These are phyloP conservation scores for Flaveria sonorensis DNA, from an alignment of 129 eudicot genomes.

Conservation along the genomic window DNA sequence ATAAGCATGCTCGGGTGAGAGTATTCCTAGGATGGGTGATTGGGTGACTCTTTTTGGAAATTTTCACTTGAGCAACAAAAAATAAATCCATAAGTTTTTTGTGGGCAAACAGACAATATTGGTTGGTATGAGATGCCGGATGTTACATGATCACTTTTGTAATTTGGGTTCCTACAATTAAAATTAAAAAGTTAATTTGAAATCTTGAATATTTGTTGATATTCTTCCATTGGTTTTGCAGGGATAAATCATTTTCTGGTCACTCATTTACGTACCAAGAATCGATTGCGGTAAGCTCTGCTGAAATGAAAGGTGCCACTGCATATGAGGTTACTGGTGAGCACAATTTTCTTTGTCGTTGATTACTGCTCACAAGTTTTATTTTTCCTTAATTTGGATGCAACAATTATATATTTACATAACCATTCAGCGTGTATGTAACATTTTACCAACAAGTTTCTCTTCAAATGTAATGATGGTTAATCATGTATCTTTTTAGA, in stretches of 20 bases:
- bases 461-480: not conserved
- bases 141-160: no score
- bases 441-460: not conserved
- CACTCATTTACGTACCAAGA: slow-evolving; percentile 72
- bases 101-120: no score
- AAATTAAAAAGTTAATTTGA: not conserved
- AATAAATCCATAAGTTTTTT: no score
- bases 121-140: no score
- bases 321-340: slow-evolving; percentile 93
- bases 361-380: not conserved
- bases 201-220: slow-evolving; percentile 6
- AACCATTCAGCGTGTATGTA: not conserved
- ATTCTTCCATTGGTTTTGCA: slow-evolving; percentile 35
- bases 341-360: slow-evolving; percentile 9
- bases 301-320: slow-evolving; percentile 73
- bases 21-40: no score
- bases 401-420: not conserved
- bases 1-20: no score
- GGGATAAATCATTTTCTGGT: slow-evolving; percentile 81
- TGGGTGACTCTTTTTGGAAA: no score
- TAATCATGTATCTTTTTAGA: slow-evolving; percentile 3
- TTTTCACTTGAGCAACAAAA: no score
- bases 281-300: slow-evolving; percentile 61
- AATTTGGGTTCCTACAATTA: no score
- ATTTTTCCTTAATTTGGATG: not conserved